Conservation (phyloP, 2,329 filamentous ascomycete genomes). For the Colletotrichum tropicale region DNA sequence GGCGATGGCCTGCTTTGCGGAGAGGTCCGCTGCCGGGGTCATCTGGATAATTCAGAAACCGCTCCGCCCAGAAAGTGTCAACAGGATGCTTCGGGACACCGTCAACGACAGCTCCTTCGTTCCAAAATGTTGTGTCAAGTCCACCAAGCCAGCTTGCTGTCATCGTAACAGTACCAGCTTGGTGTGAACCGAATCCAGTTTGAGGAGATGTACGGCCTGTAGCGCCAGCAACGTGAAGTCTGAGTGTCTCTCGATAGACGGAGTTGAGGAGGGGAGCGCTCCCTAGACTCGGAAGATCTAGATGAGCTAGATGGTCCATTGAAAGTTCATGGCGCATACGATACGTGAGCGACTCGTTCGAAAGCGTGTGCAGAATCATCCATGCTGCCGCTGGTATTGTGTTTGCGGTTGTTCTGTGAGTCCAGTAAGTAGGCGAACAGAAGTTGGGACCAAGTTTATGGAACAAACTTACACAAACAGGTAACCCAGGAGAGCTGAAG, state of each 20-base stretch:
- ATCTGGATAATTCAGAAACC: slow-evolving; percentile 20
- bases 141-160: slow-evolving; percentile 11
- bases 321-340: not conserved
- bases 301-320: not conserved
- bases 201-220: not conserved
- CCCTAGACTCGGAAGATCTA: not conserved
- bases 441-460: not conserved
- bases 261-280: slow-evolving; percentile 6
- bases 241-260: slow-evolving; percentile 5
- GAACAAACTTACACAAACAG: slow-evolving; percentile 13
- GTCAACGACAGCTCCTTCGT: not conserved
- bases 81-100: not conserved
- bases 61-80: slow-evolving; percentile 21
- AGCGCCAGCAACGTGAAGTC: not conserved
- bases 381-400: slow-evolving; percentile 1
- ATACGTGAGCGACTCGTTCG: not conserved
- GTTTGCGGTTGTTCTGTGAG: slow-evolving; percentile 5
- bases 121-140: not conserved
- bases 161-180: not conserved
- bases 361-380: slow-evolving; percentile 4
- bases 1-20: not conserved
- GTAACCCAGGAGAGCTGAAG: slow-evolving; percentile 1
- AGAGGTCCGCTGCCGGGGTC: slow-evolving; percentile 21
- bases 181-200: not conserved
- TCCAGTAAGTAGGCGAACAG: not conserved